These are phyloP conservation scores for Chalciporus sphaerocephalus DNA, from an alignment of 768 basidiomycete genomes.

Conservation along the genomic window DNA sequence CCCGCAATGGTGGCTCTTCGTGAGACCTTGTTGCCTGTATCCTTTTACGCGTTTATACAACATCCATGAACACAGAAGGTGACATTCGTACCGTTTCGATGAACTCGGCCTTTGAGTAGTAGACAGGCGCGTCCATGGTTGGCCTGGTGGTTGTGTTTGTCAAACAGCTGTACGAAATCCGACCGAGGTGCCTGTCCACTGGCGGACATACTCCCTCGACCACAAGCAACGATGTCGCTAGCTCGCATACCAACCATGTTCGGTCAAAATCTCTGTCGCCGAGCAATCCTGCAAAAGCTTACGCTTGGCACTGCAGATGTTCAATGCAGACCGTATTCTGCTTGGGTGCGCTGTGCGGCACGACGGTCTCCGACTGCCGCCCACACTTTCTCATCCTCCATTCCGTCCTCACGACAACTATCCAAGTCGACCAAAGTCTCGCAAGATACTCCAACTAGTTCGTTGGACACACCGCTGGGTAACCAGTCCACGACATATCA, in stretches of 20 bases:
- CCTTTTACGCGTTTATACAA: constrained; percentile 42
- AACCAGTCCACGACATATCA: constrained; percentile 42
- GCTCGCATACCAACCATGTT: constrained; percentile 6
- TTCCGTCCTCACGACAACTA: constrained; percentile 2
- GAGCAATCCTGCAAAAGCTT: constrained; percentile 8
- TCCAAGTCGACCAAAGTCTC: constrained; percentile 12
- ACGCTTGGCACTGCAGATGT: neutral
- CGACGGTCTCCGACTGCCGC: neutral
- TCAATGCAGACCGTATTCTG: constrained; percentile 8
- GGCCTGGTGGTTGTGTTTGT: constrained; percentile 3
- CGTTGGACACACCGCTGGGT: constrained; percentile 2
- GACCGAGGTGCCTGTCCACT: too few relatives aligned
- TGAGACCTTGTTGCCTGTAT: constrained; percentile 95
- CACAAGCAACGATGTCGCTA: constrained; percentile 5
- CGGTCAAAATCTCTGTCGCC: constrained; percentile 14
- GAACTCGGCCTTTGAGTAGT: constrained; percentile 78
- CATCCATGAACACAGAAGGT: neutral
- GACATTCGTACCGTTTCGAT: constrained; percentile 73
- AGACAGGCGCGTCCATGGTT: constrained; percentile 67
- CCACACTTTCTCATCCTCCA: neutral
- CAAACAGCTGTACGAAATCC: neutral
- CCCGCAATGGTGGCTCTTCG: constrained; percentile 88
- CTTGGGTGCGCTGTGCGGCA: neutral
- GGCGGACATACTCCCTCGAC: too few relatives aligned
- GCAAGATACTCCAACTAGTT: constrained; percentile 6